Percentiles rank a stretch among this genome's conserved stretches.
Evolutionary conservation across 2,329 filamentous ascomycete species (phyloP).

Genomic region (Leptosphaerulina australis): DNA sequence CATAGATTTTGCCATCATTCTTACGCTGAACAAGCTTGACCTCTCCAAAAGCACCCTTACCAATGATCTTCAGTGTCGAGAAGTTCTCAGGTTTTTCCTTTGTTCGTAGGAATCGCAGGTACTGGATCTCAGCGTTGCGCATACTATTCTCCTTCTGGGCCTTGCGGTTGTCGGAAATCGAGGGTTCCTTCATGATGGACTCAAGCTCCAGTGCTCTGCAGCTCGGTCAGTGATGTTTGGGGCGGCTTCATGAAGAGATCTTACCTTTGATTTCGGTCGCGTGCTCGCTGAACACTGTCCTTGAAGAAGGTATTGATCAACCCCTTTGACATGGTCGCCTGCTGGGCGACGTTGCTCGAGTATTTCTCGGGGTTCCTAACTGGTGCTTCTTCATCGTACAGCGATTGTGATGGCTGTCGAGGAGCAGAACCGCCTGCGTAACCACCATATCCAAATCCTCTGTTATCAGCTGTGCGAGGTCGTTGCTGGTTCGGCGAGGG

Average conservation of each 20-base stretch:
- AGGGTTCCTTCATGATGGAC: conserved; percentile 78
- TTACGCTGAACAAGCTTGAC: conserved; percentile 97
- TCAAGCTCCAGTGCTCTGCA: conserved; percentile 89
- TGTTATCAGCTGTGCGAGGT: conserved; percentile 80
- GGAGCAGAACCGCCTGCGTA: conserved; percentile 75
- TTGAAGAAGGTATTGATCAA: conserved; percentile 86
- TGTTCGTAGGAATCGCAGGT: conserved; percentile 90
- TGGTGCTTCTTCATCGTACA: conserved; percentile 72
- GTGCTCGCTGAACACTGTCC: conserved; percentile 94
- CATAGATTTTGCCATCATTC: conserved; percentile 95
- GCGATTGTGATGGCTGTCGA: conserved; percentile 58
- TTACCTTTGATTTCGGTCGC: conserved; percentile 93
- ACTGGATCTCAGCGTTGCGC: conserved; percentile 87
- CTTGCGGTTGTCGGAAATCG: conserved; percentile 75
- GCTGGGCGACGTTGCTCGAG: conserved; percentile 82
- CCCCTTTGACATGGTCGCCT: conserved; percentile 68
- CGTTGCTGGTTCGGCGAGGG: conserved; percentile 74
- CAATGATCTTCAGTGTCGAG: conserved; percentile 95
- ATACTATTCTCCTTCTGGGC: conserved; percentile 84
- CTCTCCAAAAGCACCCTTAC: conserved; percentile 98
- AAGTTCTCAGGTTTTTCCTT: conserved; percentile 95
- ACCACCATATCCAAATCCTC: conserved; percentile 63
- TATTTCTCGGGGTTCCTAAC: conserved; percentile 82
- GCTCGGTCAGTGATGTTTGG: conserved; percentile 28
- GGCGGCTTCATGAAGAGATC: not conserved